Evolutionary conservation across 768 basidiomycete genomes (phyloP).

Genomic region (Agaricus subrufescens): DNA sequence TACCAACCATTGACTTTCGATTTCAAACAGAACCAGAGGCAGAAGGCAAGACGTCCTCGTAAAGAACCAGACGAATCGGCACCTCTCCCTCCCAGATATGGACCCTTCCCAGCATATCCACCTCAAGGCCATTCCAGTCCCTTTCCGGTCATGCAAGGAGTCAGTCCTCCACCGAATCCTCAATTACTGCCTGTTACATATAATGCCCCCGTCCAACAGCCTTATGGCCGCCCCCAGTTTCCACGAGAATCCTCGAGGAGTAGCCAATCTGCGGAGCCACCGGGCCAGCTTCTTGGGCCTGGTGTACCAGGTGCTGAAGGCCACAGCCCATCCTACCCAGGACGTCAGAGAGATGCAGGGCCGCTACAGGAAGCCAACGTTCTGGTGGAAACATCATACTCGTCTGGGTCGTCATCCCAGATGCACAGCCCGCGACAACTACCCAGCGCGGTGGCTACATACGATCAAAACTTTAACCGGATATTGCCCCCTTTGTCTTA

Average conservation of each 20-base stretch:
- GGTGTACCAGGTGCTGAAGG: constrained; percentile 44
- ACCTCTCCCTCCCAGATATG: constrained; percentile 56
- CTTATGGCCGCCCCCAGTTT: constrained; percentile 10
- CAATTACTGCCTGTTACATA: constrained; percentile 5
- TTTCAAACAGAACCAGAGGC: constrained; percentile 69
- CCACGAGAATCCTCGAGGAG: constrained; percentile 23
- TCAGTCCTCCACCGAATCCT: constrained; percentile 2
- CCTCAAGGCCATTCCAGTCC: constrained; percentile 4
- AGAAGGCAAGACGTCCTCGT: constrained; percentile 78
- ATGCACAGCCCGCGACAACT: constrained; percentile 7
- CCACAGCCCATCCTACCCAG: constrained; percentile 10
- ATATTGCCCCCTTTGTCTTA: constrained; percentile 10
- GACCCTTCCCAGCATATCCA: constrained; percentile 42
- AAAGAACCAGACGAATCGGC: constrained; percentile 51
- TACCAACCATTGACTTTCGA: constrained; percentile 17
- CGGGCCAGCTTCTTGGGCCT: constrained; percentile 45
- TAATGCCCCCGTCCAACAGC: constrained; percentile 10
- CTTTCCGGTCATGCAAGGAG: constrained; percentile 8
- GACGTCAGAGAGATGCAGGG: background rate
- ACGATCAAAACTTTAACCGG: constrained; percentile 11
- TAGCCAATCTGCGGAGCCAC: constrained; percentile 26
- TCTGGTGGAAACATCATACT: constrained; percentile 11
- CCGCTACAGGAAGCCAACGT: constrained; percentile 7
- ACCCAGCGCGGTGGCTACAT: constrained; percentile 3
- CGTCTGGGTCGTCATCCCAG: constrained; percentile 12